Evolutionary conservation across 2,329 filamentous ascomycete genomes (phyloP).

Genomic region (Tympanopsis confertula): DNA sequence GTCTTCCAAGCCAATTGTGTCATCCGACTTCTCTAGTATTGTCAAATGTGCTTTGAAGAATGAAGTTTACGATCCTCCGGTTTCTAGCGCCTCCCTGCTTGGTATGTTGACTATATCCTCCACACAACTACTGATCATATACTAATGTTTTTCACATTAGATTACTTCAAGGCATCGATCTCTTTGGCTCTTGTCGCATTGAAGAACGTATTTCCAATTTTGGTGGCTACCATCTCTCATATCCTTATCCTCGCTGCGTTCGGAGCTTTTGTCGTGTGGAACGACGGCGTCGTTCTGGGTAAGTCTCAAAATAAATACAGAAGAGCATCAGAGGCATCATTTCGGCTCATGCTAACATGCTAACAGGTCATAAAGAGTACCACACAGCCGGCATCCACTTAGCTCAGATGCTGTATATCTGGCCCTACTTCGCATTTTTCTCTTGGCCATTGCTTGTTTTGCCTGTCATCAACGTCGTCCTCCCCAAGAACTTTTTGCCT

Average conservation of each 20-base stretch:
- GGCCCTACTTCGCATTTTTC: slow-evolving; percentile 83
- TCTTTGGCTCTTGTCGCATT: slow-evolving; percentile 30
- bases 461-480: slow-evolving; percentile 24
- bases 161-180: background rate
- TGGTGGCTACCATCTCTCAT: slow-evolving; percentile 42
- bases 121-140: background rate
- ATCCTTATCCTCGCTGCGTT: slow-evolving; percentile 58
- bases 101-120: background rate
- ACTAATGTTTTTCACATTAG: slow-evolving; percentile 44
- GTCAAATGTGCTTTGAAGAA: slow-evolving; percentile 38
- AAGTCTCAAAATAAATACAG: no score
- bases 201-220: slow-evolving; percentile 32
- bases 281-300: slow-evolving; percentile 85
- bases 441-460: slow-evolving; percentile 66
- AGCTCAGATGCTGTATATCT: slow-evolving; percentile 89
- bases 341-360: background rate
- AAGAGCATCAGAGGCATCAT: no score
- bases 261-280: slow-evolving; percentile 67
- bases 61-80: background rate
- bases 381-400: slow-evolving; percentile 82
- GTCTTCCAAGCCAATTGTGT: background rate
- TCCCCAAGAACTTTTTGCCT: background rate
- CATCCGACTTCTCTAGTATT: background rate
- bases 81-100: background rate
- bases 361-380: slow-evolving; percentile 77